A percentile compares a stretch with the other conserved stretches of the same genome.
These are phyloP conservation scores for Fusarium verrucosum DNA, from an alignment of 2,329 filamentous ascomycete species.

Conservation along the genomic window DNA sequence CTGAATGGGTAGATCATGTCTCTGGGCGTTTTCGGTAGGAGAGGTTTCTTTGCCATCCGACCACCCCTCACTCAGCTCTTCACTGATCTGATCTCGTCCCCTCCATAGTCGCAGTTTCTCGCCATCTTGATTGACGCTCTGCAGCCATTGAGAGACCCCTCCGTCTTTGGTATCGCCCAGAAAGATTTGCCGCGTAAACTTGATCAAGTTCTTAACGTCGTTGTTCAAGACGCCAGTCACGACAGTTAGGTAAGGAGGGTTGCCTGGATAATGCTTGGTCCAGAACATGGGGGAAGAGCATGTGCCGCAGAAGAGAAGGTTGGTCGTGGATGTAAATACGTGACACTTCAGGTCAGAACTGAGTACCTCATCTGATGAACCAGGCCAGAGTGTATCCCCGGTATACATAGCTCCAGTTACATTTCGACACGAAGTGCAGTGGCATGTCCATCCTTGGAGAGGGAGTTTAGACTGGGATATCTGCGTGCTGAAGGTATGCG, in stretches of 20 bases:
- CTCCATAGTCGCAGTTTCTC: slow-evolving; percentile 42
- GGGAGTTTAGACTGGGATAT: slow-evolving; percentile 52
- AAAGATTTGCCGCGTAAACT: slow-evolving; percentile 53
- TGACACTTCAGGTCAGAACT: slow-evolving; percentile 49
- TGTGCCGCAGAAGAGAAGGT: slow-evolving; percentile 53
- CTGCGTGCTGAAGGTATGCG: slow-evolving; percentile 51
- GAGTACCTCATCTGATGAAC: slow-evolving; percentile 12
- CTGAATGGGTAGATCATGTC: slow-evolving; percentile 48
- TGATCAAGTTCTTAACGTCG: slow-evolving; percentile 43
- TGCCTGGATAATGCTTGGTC: slow-evolving; percentile 22
- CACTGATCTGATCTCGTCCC: slow-evolving; percentile 29
- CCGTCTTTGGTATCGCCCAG: slow-evolving; percentile 63
- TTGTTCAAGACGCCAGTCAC: slow-evolving; percentile 53
- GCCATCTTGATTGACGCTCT: slow-evolving; percentile 47
- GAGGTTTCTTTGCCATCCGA: slow-evolving; percentile 29
- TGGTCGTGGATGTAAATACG: slow-evolving; percentile 47
- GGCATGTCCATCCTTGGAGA: slow-evolving; percentile 54
- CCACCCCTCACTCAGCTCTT: slow-evolving; percentile 48
- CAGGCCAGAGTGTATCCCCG: slow-evolving; percentile 36
- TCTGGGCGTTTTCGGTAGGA: slow-evolving; percentile 11
- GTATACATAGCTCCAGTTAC: slow-evolving; percentile 55
- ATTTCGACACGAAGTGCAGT: slow-evolving; percentile 62
- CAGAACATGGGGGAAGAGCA: slow-evolving; percentile 59
- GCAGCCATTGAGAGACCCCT: slow-evolving; percentile 59
- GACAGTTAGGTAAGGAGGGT: slow-evolving; percentile 34